Percentiles rank a stretch among this genome's conserved stretches.
These are phyloP conservation scores for Ottelia alismoides DNA, from an alignment of 106 monocot species.

Conservation along the genomic window DNA sequence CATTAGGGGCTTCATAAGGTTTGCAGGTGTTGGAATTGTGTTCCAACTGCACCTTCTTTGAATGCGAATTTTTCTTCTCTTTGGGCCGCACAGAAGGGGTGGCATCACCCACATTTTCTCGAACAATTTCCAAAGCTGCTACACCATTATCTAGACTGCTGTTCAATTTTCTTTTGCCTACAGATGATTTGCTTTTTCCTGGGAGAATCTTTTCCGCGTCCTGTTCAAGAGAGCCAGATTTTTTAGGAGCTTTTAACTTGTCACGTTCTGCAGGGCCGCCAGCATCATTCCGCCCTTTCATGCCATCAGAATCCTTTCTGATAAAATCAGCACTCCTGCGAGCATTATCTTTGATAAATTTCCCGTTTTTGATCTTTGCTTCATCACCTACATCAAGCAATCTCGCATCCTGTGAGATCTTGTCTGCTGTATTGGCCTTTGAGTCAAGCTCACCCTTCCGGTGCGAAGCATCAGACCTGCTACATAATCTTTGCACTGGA, in stretches of 20 bases:
- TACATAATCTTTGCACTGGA: too few relatives aligned
- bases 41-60: slow-evolving; percentile 8
- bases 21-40: slow-evolving; percentile 11
- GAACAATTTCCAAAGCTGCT: slow-evolving; percentile 9
- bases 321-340: slow-evolving; percentile 1
- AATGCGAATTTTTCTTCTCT: slow-evolving; percentile 23
- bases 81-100: slow-evolving; percentile 4
- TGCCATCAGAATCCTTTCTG: neutral
- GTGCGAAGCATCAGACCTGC: neutral
- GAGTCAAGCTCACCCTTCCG: neutral
- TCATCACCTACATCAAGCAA: slow-evolving; percentile 5
- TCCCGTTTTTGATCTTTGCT: neutral
- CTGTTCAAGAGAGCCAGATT: slow-evolving; percentile 5
- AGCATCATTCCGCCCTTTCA: slow-evolving; percentile 9
- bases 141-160: slow-evolving; percentile 5
- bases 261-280: slow-evolving; percentile 10
- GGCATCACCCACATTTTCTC: slow-evolving; percentile 5
- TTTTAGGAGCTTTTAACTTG: slow-evolving; percentile 7
- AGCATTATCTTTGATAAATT: neutral
- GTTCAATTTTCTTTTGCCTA: slow-evolving; percentile 7
- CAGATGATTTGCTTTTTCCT: slow-evolving; percentile 1
- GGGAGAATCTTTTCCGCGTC: slow-evolving; percentile 3
- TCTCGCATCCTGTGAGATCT: slow-evolving; percentile 9
- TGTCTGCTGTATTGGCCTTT: slow-evolving; percentile 3
- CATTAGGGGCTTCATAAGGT: slow-evolving; percentile 4